Percentiles rank a stretch among this genome's conserved stretches.
phyloP scores from a whole-genome alignment of 164 flowering plant species.

The Magnolia sinica region DNA sequence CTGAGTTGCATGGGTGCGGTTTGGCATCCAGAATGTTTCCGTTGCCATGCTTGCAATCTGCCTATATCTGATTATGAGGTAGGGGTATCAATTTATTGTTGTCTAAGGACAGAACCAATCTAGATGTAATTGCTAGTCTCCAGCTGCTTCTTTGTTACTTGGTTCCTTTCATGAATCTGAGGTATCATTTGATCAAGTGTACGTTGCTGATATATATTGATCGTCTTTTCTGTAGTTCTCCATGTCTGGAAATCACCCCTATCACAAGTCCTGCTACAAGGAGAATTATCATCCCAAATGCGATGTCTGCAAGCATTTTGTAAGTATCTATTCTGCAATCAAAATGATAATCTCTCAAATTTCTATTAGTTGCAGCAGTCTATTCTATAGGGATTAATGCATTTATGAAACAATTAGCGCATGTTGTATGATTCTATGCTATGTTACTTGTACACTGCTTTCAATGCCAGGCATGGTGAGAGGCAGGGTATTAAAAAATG shows the following conservation, averaged over 20 bases:
- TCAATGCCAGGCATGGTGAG: too few relatives aligned
- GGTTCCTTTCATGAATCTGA: neutral
- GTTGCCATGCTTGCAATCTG: constrained; percentile 75
- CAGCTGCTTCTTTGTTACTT: neutral
- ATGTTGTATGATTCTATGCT: too few relatives aligned
- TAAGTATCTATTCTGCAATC: constrained; percentile 33
- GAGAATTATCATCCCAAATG: constrained; percentile 90
- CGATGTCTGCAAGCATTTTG: constrained; percentile 87
- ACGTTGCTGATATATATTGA: constrained; percentile 5
- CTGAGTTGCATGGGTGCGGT: constrained; percentile 86
- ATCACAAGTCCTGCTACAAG: constrained; percentile 88
- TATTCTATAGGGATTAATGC: too few relatives aligned
- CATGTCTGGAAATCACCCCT: constrained; percentile 71
- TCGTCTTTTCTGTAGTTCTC: constrained; percentile 59
- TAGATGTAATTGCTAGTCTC: neutral
- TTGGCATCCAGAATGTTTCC: constrained; percentile 98
- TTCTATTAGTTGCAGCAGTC: too few relatives aligned
- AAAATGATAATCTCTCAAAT: neutral
- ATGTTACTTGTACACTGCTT: too few relatives aligned
- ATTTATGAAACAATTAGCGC: too few relatives aligned
- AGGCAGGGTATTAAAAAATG: too few relatives aligned
- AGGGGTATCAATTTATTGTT: neutral
- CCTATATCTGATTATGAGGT: constrained; percentile 97
- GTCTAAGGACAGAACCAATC: neutral
- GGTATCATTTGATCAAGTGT: constrained; percentile 2